phyloP scores from a whole-genome alignment of 73 alveolate genomes.

The Stentor roeselii region DNA sequence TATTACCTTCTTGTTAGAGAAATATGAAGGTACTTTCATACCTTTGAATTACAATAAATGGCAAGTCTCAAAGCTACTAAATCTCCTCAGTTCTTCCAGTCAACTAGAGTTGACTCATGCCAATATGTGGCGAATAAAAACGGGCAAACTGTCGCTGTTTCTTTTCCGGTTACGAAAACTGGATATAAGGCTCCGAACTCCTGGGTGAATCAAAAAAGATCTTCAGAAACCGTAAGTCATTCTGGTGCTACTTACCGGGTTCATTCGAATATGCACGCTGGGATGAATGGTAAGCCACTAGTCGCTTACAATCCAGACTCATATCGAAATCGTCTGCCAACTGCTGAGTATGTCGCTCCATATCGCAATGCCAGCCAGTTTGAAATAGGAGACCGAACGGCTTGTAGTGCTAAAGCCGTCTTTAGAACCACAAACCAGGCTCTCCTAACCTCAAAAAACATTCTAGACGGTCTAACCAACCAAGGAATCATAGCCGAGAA shows the following conservation, averaged over 20 bases:
- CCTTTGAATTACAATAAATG: too few species aligned
- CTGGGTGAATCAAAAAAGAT: constrained; percentile 22
- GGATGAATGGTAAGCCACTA: constrained; percentile 64
- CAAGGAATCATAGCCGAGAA: constrained; percentile 60
- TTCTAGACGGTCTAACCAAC: constrained; percentile 49
- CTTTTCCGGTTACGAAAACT: constrained; percentile 48
- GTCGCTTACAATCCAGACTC: constrained; percentile 58
- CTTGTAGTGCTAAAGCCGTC: constrained; percentile 45
- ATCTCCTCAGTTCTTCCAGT: constrained; percentile 50
- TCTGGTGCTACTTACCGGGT: constrained; percentile 34
- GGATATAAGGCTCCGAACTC: constrained; percentile 34
- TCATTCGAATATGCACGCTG: constrained; percentile 52
- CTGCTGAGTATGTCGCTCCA: constrained; percentile 49
- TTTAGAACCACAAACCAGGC: constrained; percentile 42
- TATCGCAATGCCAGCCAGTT: constrained; percentile 47
- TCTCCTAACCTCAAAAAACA: constrained; percentile 29
- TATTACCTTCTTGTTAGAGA: neutral
- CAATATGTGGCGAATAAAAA: constrained; percentile 58
- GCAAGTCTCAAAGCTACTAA: neutral
- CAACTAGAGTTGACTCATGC: constrained; percentile 69
- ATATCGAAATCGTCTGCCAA: constrained; percentile 52
- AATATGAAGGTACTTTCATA: too few species aligned
- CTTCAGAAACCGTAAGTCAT: constrained; percentile 36
- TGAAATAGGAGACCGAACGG: constrained; percentile 45
- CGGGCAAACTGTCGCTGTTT: constrained; percentile 69